Evolutionary conservation across 805 yeast genomes (phyloP), one percentile per base, ranked within the genome.

Genomic region (Yamadazyma tumulicola): DNA sequence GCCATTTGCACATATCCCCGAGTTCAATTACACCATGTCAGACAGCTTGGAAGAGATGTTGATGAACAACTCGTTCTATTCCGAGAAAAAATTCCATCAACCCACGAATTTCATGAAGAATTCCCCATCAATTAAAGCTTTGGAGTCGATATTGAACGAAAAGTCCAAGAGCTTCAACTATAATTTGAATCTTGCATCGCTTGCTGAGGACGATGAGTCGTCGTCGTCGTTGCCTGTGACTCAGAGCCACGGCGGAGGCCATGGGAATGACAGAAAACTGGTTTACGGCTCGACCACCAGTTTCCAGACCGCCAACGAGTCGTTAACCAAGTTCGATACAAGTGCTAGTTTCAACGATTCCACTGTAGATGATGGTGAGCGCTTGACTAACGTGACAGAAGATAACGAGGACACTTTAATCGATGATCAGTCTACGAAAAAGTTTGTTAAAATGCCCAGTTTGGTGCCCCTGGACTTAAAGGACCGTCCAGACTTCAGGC

Each of bases 111-210:
- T 57, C 42, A 65, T 66, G 64, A 56, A 55, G 36, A 48, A 48
- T 19, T 61, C 69, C 19, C 73, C 71, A 5, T 60, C 67, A 6
- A 59, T 67, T 50, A 59, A 60, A 42, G 69, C 70, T 10, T 51
- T 67, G 38, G 72, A 66, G 41, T 44, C 39, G 29, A 60, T 59
- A 14, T 51, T 66, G 21, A 46, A 47, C 21, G 56, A 52, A 32
- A 52, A 45, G 32, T 44, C 48, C 11, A 35, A 34, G 29, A 35
- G 41, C 9, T 43, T 43, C 29, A 37, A 35, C n/a, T 41, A 41
- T 15, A 38, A 33, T 29, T 31, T 43, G 24, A 43, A 34, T 20
- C n/a, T n/a, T n/a, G n/a, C n/a, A n/a, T 25, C 39, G 13, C 29
- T 38, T 13, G 4, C 31, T 5, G 38, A 35, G 20, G 28, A 33